Evolutionary conservation across 1,284 basidiomycete species (phyloP), one percentile per base, ranked within the genome.

Genomic region (Trametes pubescens): DNA sequence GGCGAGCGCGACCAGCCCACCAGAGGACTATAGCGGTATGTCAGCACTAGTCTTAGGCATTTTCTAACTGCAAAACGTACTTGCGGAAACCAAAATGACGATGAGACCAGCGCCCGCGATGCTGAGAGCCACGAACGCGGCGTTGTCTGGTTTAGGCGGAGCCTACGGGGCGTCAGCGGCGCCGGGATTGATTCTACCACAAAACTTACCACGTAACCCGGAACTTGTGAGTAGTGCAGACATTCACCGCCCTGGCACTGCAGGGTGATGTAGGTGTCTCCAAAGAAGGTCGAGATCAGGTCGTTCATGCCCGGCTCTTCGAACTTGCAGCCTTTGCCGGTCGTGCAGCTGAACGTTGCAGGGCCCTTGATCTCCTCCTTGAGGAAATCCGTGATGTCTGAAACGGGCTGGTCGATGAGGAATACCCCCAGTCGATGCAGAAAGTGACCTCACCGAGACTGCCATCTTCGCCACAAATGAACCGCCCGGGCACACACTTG

Each of bases 231-330:
- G 72, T 90, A 94, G 75, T 98, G 95, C 73, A 99, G 76, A 75
- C 97, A 99, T 78, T 99, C 97, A 34, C 97, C 97, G 10, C 93
- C 90, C 0, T 92, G 81, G 72, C 97, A 99, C 51, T 90, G 78
- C 57, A 99, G 84, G 3, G 93, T 92, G 75, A 99, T 99, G 72
- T 90, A 92, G 0, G 82, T 82, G 76, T 99, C 97, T 9, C 94
- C 97, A 71, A 99, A 99, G 68, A 99, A 90, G 68, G 92, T 90
- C 72, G 91, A 88, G 77, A 99, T 99, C 55, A 99, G 85, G 38
- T 90, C 84, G 74, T 99, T 98, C 97, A 99, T 98, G 0, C 93
- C 95, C 0, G 95, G 94, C 73, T 99, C 97, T 74, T 96, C 91
- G 72, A 99, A 99, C 65, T 84, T 87, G 80, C 96, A 99, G 4